A percentile compares a stretch with the other conserved stretches of the same genome.
These are phyloP conservation scores for Musa troglodytarum DNA, from an alignment of 176 grass and related monocot species.

Conservation along the genomic window DNA sequence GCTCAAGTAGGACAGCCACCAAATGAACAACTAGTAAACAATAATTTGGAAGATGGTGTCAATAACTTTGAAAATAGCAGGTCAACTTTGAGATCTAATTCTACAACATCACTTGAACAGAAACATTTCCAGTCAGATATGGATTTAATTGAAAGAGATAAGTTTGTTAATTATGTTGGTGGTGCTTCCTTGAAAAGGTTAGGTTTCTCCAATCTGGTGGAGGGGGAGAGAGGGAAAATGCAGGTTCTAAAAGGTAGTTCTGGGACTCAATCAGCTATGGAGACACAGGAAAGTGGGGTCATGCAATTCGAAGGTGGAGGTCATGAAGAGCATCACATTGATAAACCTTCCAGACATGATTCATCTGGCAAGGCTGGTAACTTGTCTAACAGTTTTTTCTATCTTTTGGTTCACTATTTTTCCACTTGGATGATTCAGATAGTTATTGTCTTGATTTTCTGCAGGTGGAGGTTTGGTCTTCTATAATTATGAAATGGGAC, in stretches of 20 bases:
- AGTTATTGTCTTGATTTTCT: not conserved
- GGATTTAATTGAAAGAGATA: constrained; percentile 52
- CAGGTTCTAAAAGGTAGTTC: constrained; percentile 28
- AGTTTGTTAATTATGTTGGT: constrained; percentile 36
- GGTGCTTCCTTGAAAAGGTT: constrained; percentile 31
- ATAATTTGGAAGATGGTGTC: constrained; percentile 30
- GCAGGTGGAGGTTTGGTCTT: constrained; percentile 15
- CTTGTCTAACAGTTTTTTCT: not conserved
- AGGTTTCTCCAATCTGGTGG: constrained; percentile 29
- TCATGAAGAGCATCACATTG: not conserved
- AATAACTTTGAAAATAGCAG: constrained; percentile 52
- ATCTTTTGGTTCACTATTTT: not conserved
- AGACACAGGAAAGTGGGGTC: not conserved
- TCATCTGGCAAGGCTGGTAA: not conserved
- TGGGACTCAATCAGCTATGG: not conserved
- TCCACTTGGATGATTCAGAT: not conserved
- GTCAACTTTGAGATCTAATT: constrained; percentile 39
- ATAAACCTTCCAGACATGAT: not conserved
- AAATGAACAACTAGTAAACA: constrained; percentile 34
- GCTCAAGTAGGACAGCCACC: constrained; percentile 28
- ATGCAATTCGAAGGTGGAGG: not conserved
- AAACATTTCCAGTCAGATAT: constrained; percentile 44
- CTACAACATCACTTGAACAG: constrained; percentile 53
- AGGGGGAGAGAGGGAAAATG: constrained; percentile 39
- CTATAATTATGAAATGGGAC: constrained; percentile 18